Conservation (phyloP, 2,329 filamentous ascomycete species). For the Scleromitrula shiraiana region DNA sequence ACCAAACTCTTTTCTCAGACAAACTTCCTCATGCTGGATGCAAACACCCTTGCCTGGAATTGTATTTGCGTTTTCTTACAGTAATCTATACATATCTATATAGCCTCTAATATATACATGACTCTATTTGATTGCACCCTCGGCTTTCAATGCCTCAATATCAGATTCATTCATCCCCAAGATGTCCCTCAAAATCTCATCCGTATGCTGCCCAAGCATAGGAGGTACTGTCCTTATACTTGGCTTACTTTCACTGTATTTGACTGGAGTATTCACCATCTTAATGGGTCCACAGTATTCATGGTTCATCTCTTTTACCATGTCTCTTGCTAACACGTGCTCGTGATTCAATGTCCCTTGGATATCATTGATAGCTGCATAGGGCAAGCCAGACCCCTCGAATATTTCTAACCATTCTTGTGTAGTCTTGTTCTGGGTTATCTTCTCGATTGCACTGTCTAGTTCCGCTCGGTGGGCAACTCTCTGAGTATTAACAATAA, state of each 20-base stretch:
- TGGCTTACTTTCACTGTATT: constrained; percentile 78
- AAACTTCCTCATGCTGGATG: too few species aligned
- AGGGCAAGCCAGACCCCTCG: constrained; percentile 89
- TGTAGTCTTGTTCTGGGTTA: constrained; percentile 71
- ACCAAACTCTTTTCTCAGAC: too few species aligned
- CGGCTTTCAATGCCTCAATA: constrained; percentile 53
- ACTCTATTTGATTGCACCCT: constrained; percentile 59
- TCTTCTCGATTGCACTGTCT: constrained; percentile 68
- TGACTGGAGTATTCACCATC: constrained; percentile 89
- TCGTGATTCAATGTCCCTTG: constrained; percentile 74
- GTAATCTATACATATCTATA: neutral
- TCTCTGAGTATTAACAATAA: constrained; percentile 51
- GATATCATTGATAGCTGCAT: constrained; percentile 90
- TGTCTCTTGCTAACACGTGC: constrained; percentile 76
- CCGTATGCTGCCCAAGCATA: constrained; percentile 77
- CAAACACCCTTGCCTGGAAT: too few species aligned
- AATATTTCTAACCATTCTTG: constrained; percentile 79
- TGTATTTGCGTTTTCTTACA: neutral
- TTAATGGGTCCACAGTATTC: constrained; percentile 75
- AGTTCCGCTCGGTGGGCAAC: constrained; percentile 68
- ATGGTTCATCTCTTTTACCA: constrained; percentile 87
- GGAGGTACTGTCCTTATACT: constrained; percentile 72
- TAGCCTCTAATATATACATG: too few species aligned
- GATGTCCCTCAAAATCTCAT: constrained; percentile 61
- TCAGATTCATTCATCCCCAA: constrained; percentile 51